Evolutionary conservation across 2,329 filamentous ascomycete species (phyloP), one percentile per base, ranked within the genome.

Genomic region (Colletotrichum lentis): DNA sequence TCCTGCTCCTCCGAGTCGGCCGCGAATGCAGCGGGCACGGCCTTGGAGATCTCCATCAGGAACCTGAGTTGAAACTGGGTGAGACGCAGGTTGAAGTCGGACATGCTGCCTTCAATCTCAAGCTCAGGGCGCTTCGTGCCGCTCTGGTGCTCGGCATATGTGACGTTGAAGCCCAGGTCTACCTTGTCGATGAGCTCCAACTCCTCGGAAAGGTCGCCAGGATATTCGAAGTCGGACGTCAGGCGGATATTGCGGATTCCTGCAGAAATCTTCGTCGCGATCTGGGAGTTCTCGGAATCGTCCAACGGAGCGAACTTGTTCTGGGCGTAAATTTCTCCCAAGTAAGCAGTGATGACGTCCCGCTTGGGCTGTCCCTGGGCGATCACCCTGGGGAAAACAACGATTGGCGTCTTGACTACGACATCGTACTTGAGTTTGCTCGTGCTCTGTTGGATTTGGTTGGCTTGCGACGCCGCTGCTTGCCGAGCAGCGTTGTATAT

Each of bases 171-270:
- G 55, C 92, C 92, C 27, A 99, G 83, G 76, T 99, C 96, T 14
- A 99, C 94, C 73, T 97, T 94, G 74, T 99, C 94, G 73, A 99
- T 97, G 82, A 99, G 91, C 76, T 99, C 93, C 8, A 99, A 83
- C 76, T 97, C 94, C 77, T 99, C 96, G 0, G 88, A 88, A 64
- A 86, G 80, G 41, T 89, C 87, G 2, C 89, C 84, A 0, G 87
- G 79, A 73, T 96, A 98, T 76, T 97, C 88, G 74, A 98, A 93
- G 62, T 93, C 90, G 0, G 95, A 98, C 0, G 93, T 97, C 35
- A 99, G 82, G 41, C 92, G 90, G 69, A 97, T 93, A 69, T 99
- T 97, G 62, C 95, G 88, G 72, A 99, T 95, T 24, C 96, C 96
- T 20, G 94, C 91, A 2, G 92, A 91, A 18, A 99, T 86, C 76